Evolutionary conservation across 192 early-diverging fungal species (phyloP).

Genomic region (Podila epigama): DNA sequence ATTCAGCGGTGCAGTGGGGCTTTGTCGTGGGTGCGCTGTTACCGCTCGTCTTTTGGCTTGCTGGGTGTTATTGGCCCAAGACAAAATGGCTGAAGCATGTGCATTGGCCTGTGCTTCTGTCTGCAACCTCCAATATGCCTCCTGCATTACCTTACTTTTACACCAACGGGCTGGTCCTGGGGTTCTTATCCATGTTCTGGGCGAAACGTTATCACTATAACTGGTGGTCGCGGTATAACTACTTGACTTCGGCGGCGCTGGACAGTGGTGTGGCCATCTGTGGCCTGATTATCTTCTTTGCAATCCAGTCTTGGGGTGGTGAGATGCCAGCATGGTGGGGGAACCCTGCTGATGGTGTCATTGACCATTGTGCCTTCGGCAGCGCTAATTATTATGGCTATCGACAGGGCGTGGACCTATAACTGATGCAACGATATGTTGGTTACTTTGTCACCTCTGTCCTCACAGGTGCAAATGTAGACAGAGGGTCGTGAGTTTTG

Average conservation of each 20-base stretch:
- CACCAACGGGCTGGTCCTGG: conserved; percentile 47
- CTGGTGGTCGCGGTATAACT: conserved; percentile 71
- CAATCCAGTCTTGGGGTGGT: conserved; percentile 14
- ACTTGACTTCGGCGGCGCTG: conserved; percentile 65
- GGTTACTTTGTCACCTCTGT: too few species aligned
- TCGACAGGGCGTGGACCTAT: too few species aligned
- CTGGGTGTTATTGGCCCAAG: conserved; percentile 55
- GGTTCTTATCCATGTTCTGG: conserved; percentile 57
- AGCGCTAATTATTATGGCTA: conserved; percentile 1
- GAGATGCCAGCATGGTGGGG: conserved; percentile 13
- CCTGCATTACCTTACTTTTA: conserved; percentile 54
- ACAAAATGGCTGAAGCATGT: conserved; percentile 47
- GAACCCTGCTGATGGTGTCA: conserved; percentile 1
- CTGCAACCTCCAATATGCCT: conserved; percentile 54
- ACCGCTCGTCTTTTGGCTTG: conserved; percentile 58
- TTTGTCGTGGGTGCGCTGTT: conserved; percentile 57
- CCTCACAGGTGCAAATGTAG: too few species aligned
- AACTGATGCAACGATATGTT: background rate
- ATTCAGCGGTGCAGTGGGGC: conserved; percentile 34
- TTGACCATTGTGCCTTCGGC: conserved; percentile 5
- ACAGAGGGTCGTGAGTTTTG: too few species aligned
- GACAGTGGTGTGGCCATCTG: conserved; percentile 61
- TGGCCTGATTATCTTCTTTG: conserved; percentile 51
- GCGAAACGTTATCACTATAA: conserved; percentile 49
- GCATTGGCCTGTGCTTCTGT: conserved; percentile 59